Conservation (phyloP, 805 yeast species). For the Scheffersomyces coipomensis region DNA sequence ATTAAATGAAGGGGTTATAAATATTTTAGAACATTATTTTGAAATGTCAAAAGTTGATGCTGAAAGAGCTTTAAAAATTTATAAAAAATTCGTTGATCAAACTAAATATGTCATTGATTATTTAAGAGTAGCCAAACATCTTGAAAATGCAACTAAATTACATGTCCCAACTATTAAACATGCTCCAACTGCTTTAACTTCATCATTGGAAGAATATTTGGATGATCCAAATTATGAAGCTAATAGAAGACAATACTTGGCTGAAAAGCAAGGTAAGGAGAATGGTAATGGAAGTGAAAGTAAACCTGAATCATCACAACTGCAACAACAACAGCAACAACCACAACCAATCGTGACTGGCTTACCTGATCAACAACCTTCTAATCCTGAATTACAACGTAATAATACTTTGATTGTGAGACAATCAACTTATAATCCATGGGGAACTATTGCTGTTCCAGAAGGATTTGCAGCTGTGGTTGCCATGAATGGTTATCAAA, state of each 20-base stretch:
- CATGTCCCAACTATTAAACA: constrained; percentile 95
- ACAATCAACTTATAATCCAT: constrained; percentile 40
- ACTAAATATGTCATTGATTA: constrained; percentile 87
- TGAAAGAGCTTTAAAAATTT: constrained; percentile 78
- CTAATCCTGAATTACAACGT: constrained; percentile 11
- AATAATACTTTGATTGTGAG: constrained; percentile 30
- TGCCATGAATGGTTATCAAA: constrained; percentile 5
- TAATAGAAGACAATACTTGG: constrained; percentile 74
- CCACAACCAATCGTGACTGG: neutral
- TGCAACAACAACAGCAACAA: constrained; percentile 3
- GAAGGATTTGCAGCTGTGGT: constrained; percentile 7
- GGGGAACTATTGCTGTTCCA: constrained; percentile 25
- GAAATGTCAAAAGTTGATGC: constrained; percentile 89
- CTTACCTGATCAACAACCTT: neutral
- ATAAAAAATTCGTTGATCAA: constrained; percentile 79
- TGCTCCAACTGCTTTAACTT: constrained; percentile 91
- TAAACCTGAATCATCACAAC: constrained; percentile 1
- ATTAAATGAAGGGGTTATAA: constrained; percentile 93
- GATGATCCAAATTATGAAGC: constrained; percentile 81
- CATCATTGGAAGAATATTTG: constrained; percentile 83
- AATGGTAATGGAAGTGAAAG: neutral
- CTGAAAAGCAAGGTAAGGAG: constrained; percentile 53
- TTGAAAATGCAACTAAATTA: constrained; percentile 81
- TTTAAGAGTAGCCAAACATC: constrained; percentile 83
- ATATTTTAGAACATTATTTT: constrained; percentile 88